Evolutionary conservation across 2,329 filamentous ascomycete species (phyloP).

Genomic region (Trichoderma atroviride): DNA sequence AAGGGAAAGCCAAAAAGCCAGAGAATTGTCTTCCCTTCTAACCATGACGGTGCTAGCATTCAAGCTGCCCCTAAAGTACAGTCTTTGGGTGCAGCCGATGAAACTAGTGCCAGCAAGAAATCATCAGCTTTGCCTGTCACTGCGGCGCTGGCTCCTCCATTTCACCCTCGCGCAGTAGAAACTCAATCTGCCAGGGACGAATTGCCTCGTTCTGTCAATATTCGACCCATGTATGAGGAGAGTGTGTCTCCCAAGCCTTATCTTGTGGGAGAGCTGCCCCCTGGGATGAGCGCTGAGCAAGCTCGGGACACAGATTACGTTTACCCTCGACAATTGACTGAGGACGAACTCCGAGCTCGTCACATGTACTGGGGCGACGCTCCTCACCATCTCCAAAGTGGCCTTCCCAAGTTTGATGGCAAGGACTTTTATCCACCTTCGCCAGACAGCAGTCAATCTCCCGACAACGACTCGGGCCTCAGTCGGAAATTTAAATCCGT

Average conservation of each 20-base stretch:
- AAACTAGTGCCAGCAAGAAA: constrained; percentile 33
- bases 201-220: not conserved
- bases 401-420: constrained; percentile 65
- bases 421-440: constrained; percentile 66
- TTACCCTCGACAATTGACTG: constrained; percentile 60
- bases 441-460: constrained; percentile 45
- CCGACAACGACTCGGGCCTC: constrained; percentile 17
- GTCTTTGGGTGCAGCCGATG: constrained; percentile 15
- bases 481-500: not conserved
- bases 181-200: not conserved
- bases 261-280: constrained; percentile 56
- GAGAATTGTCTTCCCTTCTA: not conserved
- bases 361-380: constrained; percentile 64
- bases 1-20: constrained; percentile 28
- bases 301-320: constrained; percentile 53
- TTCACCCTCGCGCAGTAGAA: constrained; percentile 46
- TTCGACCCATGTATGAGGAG: not conserved
- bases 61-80: constrained; percentile 34
- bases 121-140: constrained; percentile 47
- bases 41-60: constrained; percentile 10
- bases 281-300: constrained; percentile 46
- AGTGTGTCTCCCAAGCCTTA: constrained; percentile 47
- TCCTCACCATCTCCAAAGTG: constrained; percentile 52
- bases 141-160: constrained; percentile 54
- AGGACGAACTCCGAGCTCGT: constrained; percentile 61